Percentiles rank a stretch among this genome's conserved stretches.
Conservation (phyloP, 768 basidiomycete genomes). For the Lentinula boryana region DNA sequence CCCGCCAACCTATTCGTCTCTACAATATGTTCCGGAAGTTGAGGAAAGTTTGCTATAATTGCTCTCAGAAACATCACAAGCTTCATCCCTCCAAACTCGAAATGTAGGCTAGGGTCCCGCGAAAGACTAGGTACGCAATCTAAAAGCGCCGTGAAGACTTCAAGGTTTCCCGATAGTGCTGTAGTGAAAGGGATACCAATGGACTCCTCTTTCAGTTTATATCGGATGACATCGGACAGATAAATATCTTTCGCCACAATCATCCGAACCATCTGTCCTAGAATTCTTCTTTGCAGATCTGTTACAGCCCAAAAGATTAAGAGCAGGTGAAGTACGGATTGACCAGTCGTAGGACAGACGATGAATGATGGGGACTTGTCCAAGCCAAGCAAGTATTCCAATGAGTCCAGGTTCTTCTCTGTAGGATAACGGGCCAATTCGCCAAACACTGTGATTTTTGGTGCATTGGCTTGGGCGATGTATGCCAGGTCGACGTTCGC, state of each 20-base stretch:
- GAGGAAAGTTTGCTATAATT: neutral
- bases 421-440: slow-evolving; percentile 6
- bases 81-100: neutral
- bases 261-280: neutral
- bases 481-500: slow-evolving; percentile 8
- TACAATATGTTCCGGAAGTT: neutral
- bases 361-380: neutral
- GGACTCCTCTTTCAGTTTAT: neutral
- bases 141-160: neutral
- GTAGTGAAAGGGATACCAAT: neutral
- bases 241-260: neutral
- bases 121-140: neutral
- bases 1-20: neutral
- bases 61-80: neutral
- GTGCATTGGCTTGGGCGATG: neutral
- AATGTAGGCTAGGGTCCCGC: neutral
- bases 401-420: slow-evolving; percentile 4
- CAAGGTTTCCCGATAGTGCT: neutral
- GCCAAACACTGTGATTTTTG: slow-evolving; percentile 2
- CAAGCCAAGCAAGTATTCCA: neutral
- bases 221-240: neutral
- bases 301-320: slow-evolving; percentile 1
- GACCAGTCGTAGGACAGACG: neutral
- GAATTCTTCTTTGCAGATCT: neutral
- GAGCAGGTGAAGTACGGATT: slow-evolving; percentile 2